Evolutionary conservation across 495 filamentous ascomycete species (phyloP), one percentile per base, ranked within the genome.

Genomic region (Lasiosphaeris hirsuta): DNA sequence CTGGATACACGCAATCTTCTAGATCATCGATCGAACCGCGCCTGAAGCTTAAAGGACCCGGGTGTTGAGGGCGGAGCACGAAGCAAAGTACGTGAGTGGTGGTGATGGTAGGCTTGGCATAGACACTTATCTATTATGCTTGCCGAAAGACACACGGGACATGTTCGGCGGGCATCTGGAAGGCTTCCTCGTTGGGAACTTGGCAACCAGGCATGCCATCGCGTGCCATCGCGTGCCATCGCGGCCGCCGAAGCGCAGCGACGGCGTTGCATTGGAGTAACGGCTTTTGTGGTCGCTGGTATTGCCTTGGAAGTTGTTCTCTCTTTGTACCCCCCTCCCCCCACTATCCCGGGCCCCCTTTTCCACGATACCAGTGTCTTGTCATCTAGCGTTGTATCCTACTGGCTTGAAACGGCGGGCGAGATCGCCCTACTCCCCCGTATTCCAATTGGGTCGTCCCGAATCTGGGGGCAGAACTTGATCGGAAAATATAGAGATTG

Each of bases 401-500:
- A 6, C 23, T 35, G 14, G 40, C 39, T 17, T 40, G 48, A 56
- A 57, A 56, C 40, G 44, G 58, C 33, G 23, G 53, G 47, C 51
- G 46, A 56, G 34, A 18, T 34, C 10, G 44, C 23, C 17, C 41
- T 45, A 43, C 35, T 42, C 19, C 55, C 56, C 23, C 23, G 23
- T 30, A 30, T 30, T 30, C 36, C 30, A 39, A 49, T 53, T 51
- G 47, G 39, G 10, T 11, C 17, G 30, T 46, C 53, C 35, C 46
- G 48, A 49, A 35, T 47, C 47, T 49, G 50, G 58, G 23, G 23
- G 23, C 23, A 30, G 23, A 5, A 30, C 23, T 44, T 51, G 54
- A 61, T 69, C 64, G 64, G 67, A 63, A 67, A 67, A 64, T 67
- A 64, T 54, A 52, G 41, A 64, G 34, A 69, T 62, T 57, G 19